Conservation (phyloP, 495 filamentous ascomycete species). For the Lasiosphaeriaceae sp. region DNA sequence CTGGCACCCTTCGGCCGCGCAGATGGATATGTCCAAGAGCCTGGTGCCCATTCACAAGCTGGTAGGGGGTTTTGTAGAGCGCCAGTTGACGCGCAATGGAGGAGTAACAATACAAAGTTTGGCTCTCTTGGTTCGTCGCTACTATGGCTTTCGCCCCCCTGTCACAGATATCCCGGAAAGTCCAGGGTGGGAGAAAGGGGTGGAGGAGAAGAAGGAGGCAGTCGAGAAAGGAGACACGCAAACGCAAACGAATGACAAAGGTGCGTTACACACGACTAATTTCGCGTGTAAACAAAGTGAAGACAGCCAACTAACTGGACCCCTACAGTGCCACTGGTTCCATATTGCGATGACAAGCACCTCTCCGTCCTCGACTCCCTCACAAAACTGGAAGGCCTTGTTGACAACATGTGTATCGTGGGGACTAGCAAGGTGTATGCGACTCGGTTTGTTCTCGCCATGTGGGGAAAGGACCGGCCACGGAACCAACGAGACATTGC, state of each 20-base stretch:
- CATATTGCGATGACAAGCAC: conserved; percentile 17
- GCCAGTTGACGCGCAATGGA: conserved; percentile 12
- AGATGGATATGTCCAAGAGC: conserved; percentile 3
- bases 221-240: neutral
- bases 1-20: conserved; percentile 7
- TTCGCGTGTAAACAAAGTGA: too few relatives aligned
- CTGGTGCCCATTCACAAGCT: conserved; percentile 5
- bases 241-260: neutral
- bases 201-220: neutral
- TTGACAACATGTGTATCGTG: conserved; percentile 20
- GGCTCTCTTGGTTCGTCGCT: conserved; percentile 24
- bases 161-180: neutral
- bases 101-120: conserved; percentile 15
- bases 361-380: conserved; percentile 23
- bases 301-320: neutral
- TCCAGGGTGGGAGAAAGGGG: neutral
- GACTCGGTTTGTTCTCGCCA: conserved; percentile 9
- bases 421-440: conserved; percentile 21
- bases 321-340: neutral
- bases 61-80: conserved; percentile 15
- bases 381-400: conserved; percentile 12
- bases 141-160: conserved; percentile 19
- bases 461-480: conserved; percentile 15
- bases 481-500: neutral
- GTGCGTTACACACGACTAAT: too few relatives aligned